Percentiles rank a stretch among this genome's conserved stretches.
Conservation (phyloP, 768 basidiomycete species). For the Calocera cornea region DNA sequence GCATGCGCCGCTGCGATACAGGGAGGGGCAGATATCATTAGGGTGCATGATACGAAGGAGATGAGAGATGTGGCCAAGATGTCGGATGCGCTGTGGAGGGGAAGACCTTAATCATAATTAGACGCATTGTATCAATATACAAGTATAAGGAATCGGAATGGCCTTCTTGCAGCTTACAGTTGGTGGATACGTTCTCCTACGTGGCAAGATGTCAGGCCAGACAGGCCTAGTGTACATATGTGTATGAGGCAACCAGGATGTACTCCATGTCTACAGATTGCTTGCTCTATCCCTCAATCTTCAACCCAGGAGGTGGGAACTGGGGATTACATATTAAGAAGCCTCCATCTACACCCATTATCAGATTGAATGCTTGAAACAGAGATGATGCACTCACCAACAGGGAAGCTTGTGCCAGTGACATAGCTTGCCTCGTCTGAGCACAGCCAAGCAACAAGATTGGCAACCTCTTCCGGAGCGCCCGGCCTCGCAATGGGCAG, state of each 20-base stretch:
- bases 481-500: constrained; percentile 8
- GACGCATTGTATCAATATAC: background rate
- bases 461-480: constrained; percentile 11
- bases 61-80: constrained; percentile 63
- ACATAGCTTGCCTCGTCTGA: constrained; percentile 12
- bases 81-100: constrained; percentile 44
- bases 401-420: constrained; percentile 7
- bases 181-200: too few relatives aligned
- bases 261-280: background rate
- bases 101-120: background rate
- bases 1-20: constrained; percentile 60
- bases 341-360: background rate
- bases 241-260: background rate
- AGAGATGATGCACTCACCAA: background rate
- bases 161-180: too few relatives aligned
- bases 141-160: too few relatives aligned
- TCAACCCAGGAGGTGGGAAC: constrained; percentile 2
- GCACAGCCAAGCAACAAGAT: constrained; percentile 8
- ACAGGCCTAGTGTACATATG: too few relatives aligned
- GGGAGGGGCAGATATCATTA: constrained; percentile 54
- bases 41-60: constrained; percentile 69
- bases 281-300: background rate
- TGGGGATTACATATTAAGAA: background rate
- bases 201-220: too few relatives aligned
- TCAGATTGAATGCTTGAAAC: background rate